Base-by-base conservation (phyloP, 192 early-diverging fungal genomes). In the Linderina pennispora region DNA sequence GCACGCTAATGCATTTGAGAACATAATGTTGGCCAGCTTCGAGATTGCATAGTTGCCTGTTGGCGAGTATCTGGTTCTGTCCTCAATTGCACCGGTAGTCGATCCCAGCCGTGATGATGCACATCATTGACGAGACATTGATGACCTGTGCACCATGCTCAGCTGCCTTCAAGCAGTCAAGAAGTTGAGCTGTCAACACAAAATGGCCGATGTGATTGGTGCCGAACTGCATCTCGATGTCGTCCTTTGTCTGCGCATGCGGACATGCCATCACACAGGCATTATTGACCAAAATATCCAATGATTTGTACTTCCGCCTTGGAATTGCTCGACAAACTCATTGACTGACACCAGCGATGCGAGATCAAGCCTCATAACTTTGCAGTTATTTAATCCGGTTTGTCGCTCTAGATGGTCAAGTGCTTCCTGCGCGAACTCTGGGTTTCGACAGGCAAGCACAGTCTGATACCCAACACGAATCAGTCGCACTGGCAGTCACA, bases 161-260 rank as follows among this genome's bases (percentile, higher is more conserved):
- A n/a, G 44, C 48, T 0, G 23, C 23, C n/a, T 45, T 50, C n/a
- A 48, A 53, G 13, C 36, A 8, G 20, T 49, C 41, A 3, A 53
- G 53, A 16, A 70, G 23, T 10, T 50, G 26, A 10, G 34, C 35
- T n/a, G 49, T 73, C 40, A 74, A 44, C 0, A 40, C 45, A 43
- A 56, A 57, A 13, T 58, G 65, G 16, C 58, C 80, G 10, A 84
- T 25, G 41, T 82, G 77, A 57, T 84, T 84, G 13, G 77, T 77
- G 2, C 56, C 64, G 23, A 80, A 72, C 41, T 82, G 80, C 24
- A 44, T 36, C 50, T 83, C 82, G 25, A 84, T 76, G 17, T 72
- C 76, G 17, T 84, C 68, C 11, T 34, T 48, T 23, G 70, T 52
- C 15, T 75, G 61, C 2, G 42, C 43, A 28, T 61, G 77, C 3